Base-by-base conservation (phyloP, 345 rosid genomes). In the Lepidium sativum region DNA sequence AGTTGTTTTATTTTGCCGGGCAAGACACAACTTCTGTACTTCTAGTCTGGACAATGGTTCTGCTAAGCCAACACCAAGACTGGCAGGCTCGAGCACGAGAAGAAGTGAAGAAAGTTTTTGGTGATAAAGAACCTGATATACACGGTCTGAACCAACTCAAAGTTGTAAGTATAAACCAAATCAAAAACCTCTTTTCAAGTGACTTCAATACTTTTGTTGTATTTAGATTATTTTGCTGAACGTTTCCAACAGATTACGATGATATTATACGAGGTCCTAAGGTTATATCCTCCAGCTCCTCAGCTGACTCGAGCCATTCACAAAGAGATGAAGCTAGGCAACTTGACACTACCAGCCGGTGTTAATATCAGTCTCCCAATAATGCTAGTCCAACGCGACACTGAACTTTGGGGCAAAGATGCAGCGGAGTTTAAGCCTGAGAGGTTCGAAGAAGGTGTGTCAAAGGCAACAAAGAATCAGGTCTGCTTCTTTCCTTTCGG, bases 11-110 rank as follows among this genome's bases (percentile, higher is more conserved):
- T 60, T 65, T 88, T 6, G 80, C 85, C 0, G 92, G 90, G 11
- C 80, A 84, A 27, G 89, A 82, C 65, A 80, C 96, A 0, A 82
- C 87, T 3, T 58, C 89, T 6, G 56, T 37, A 27, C 57, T 84
- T 42, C 74, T 86, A 11, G 75, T 71, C 10, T 88, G 90, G 96
- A 76, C 86, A 7, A 55, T 80, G 77, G 47, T 84, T 45, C 39
- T 88, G 32, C 48, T 84, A 62, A 72, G 82, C 50, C 16, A 62
- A 40, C 70, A 84, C 33, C 68, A 65, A 32, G 49, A 83, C 34
- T 88, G 92, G 92, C 90, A 86, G 69, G 60, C 66, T 15, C 70
- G 65, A 3, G 85, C 82, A n/a, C 76, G 88, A 72, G 80, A 86
- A 70, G 88, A 86, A 67, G 82, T 86, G 55, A 29, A 59, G 9